phyloP scores from a whole-genome alignment of 345 rosid species.

The Gynandropsis gynandra region DNA sequence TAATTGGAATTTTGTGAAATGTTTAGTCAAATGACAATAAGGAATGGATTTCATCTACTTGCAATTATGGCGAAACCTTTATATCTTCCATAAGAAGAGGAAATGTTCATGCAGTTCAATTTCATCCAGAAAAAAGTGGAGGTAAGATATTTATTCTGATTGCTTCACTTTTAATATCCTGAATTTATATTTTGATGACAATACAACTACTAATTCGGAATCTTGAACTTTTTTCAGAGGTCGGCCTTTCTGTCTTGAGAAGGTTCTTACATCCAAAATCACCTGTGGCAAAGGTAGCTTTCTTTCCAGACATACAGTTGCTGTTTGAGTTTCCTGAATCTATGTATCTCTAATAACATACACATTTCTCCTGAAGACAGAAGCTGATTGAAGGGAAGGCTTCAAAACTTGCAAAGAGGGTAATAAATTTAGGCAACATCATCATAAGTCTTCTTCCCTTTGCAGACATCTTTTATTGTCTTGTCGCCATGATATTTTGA shows the following conservation, averaged over 20 bases:
- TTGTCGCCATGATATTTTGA: not conserved
- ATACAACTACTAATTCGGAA: constrained; percentile 10
- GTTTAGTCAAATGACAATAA: constrained; percentile 62
- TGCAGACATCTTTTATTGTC: constrained; percentile 2
- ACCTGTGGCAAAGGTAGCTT: constrained; percentile 46
- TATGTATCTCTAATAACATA: constrained; percentile 38
- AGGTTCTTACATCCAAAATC: constrained; percentile 67
- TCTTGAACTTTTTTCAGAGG: constrained; percentile 52
- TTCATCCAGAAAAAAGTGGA: constrained; percentile 99
- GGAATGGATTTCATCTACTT: constrained; percentile 89
- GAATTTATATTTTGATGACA: constrained; percentile 6
- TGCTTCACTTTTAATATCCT: constrained; percentile 3
- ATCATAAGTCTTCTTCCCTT: not conserved
- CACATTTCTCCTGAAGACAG: constrained; percentile 59
- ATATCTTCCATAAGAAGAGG: constrained; percentile 86
- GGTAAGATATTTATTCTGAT: constrained; percentile 38
- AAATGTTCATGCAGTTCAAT: constrained; percentile 95
- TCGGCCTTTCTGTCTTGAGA: constrained; percentile 83
- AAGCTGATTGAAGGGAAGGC: constrained; percentile 68
- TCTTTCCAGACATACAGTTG: constrained; percentile 15
- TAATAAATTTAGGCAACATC: constrained; percentile 27
- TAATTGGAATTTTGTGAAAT: not conserved
- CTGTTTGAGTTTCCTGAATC: constrained; percentile 11
- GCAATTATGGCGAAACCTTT: constrained; percentile 73
- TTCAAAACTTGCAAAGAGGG: constrained; percentile 90